These are phyloP conservation scores for Candida germanica DNA, from an alignment of 805 yeast species.

Conservation along the genomic window DNA sequence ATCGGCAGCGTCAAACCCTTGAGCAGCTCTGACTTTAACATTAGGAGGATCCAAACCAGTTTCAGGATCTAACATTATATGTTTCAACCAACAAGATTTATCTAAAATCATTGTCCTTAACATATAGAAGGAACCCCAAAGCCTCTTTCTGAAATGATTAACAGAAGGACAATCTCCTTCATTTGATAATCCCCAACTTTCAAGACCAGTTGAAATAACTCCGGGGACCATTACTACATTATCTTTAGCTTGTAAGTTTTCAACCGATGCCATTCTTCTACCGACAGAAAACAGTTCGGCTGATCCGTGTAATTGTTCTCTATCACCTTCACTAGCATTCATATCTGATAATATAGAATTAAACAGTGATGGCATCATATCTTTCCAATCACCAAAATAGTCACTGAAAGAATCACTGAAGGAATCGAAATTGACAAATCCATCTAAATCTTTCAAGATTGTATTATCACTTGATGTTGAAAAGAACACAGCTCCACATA, in stretches of 20 bases:
- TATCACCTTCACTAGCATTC: slow-evolving; percentile 31
- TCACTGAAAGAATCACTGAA: slow-evolving; percentile 46
- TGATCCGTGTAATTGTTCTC: slow-evolving; percentile 44
- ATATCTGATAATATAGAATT: slow-evolving; percentile 57
- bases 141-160: slow-evolving; percentile 80
- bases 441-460: slow-evolving; percentile 45
- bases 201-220: slow-evolving; percentile 91
- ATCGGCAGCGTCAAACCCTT: slow-evolving; percentile 95
- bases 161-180: slow-evolving; percentile 76
- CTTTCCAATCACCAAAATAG: slow-evolving; percentile 62
- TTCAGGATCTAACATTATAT: slow-evolving; percentile 80
- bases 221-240: slow-evolving; percentile 96
- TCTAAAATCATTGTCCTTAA: slow-evolving; percentile 86
- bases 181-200: slow-evolving; percentile 85
- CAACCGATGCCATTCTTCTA: slow-evolving; percentile 48
- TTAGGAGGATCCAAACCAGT: slow-evolving; percentile 93
- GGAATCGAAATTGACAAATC: slow-evolving; percentile 51
- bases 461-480: slow-evolving; percentile 40
- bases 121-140: slow-evolving; percentile 99
- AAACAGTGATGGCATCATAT: slow-evolving; percentile 63
- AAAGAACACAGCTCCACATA: slow-evolving; percentile 59
- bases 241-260: slow-evolving; percentile 53
- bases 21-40: slow-evolving; percentile 81
- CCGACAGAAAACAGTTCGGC: slow-evolving; percentile 92
- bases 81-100: slow-evolving; percentile 91